These are phyloP conservation scores for Salix purpurea DNA, from an alignment of 345 rosid species.

Conservation along the genomic window DNA sequence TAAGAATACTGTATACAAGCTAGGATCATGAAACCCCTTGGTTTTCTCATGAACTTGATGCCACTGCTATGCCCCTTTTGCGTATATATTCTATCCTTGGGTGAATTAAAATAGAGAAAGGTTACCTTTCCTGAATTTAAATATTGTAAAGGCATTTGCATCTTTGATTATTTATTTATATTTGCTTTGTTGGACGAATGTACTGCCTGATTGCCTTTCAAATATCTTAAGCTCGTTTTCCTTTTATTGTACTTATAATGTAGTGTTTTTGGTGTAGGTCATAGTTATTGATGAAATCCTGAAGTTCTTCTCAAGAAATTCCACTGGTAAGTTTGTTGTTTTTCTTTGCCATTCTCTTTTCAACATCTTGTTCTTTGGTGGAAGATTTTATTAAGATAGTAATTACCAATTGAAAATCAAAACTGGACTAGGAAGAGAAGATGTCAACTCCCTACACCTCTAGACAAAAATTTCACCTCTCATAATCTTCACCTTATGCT, in stretches of 20 bases:
- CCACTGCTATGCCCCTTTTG: neutral
- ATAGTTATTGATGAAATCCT: conserved; percentile 86
- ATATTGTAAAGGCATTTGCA: neutral
- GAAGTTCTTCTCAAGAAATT: conserved; percentile 86
- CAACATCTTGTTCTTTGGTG: neutral
- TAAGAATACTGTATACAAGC: neutral
- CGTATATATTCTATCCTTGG: neutral
- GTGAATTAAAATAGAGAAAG: neutral
- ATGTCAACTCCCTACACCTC: neutral
- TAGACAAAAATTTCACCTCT: neutral
- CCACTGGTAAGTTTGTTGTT: conserved; percentile 41
- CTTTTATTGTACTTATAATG: neutral
- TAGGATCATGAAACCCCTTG: neutral
- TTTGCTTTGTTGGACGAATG: neutral
- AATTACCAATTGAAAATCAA: neutral
- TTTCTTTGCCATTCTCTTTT: neutral
- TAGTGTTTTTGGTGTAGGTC: conserved; percentile 47
- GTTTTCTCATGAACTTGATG: neutral
- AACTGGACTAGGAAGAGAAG: neutral
- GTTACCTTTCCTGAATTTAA: neutral
- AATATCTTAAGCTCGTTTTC: neutral
- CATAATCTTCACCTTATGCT: neutral
- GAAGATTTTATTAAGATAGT: neutral
- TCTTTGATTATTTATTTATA: neutral
- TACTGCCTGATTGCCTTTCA: neutral